Percentiles rank a stretch among this genome's conserved stretches.
phyloP scores from a whole-genome alignment of 192 early-diverging fungal genomes.

The Powellomyces hirtus region DNA sequence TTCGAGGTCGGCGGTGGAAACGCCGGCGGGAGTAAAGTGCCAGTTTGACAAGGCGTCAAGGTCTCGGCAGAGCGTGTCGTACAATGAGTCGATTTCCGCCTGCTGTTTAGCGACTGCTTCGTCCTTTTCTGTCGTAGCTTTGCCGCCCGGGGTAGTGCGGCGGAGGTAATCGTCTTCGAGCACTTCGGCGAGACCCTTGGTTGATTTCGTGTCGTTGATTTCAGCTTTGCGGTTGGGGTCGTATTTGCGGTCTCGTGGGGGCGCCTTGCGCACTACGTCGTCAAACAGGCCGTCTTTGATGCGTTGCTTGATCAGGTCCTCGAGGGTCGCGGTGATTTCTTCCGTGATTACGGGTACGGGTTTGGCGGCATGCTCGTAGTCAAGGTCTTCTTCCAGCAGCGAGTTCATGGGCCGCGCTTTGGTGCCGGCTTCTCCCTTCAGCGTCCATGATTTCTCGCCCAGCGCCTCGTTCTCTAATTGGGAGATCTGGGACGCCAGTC shows the following conservation, averaged over 20 bases:
- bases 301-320: conserved; percentile 91
- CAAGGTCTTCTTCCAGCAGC: conserved; percentile 89
- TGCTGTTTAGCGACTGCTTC: conserved; percentile 76
- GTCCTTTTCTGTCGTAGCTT: conserved; percentile 66
- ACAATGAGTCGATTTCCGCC: conserved; percentile 73
- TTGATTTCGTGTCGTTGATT: conserved; percentile 80
- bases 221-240: conserved; percentile 70
- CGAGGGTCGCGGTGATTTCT: conserved; percentile 80
- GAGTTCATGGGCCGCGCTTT: conserved; percentile 87
- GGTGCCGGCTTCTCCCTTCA: conserved; percentile 80
- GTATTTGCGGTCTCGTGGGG: conserved; percentile 64
- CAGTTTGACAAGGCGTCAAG: conserved; percentile 93
- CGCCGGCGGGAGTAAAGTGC: conserved; percentile 85
- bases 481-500: conserved; percentile 69
- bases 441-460: conserved; percentile 81
- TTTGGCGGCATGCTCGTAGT: conserved; percentile 86
- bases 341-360: conserved; percentile 94
- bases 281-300: conserved; percentile 88
- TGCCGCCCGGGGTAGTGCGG: conserved; percentile 31
- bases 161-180: conserved; percentile 90
- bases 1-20: conserved; percentile 60
- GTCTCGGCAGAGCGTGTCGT: conserved; percentile 75
- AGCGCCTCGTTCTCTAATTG: conserved; percentile 86
- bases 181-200: conserved; percentile 84
- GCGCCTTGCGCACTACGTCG: conserved; percentile 84